Conservation (phyloP, 2,329 filamentous ascomycete species). For the Albifimbria verrucaria region DNA sequence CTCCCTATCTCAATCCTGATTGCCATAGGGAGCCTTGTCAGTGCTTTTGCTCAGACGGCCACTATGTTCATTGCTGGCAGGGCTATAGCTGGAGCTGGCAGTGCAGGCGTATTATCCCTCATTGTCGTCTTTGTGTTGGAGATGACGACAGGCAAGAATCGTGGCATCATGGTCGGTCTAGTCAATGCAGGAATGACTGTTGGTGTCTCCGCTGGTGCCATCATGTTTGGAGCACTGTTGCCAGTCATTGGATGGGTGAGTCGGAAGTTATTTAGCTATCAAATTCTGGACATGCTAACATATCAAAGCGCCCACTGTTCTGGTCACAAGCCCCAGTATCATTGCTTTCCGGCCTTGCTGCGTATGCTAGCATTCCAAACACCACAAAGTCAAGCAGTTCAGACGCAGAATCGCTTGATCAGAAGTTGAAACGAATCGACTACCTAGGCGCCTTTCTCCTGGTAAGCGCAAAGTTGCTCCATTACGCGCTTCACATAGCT, state of each 20-base stretch:
- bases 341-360: conserved; percentile 55
- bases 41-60: conserved; percentile 57
- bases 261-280: background rate
- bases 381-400: conserved; percentile 8
- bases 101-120: conserved; percentile 69
- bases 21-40: conserved; percentile 61
- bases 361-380: conserved; percentile 64
- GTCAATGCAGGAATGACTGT: conserved; percentile 71
- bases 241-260: conserved; percentile 67
- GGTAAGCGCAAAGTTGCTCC: conserved; percentile 36
- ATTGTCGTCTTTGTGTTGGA: conserved; percentile 76
- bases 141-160: conserved; percentile 60
- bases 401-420: conserved; percentile 27
- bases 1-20: conserved; percentile 57
- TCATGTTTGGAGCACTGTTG: conserved; percentile 64
- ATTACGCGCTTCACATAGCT: background rate
- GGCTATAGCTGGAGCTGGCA: conserved; percentile 64
- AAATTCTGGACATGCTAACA: background rate
- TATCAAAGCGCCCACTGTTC: conserved; percentile 64
- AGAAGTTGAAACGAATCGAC: conserved; percentile 66
- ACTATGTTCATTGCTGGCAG: conserved; percentile 65
- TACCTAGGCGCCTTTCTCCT: conserved; percentile 69
- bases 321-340: conserved; percentile 66
- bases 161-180: conserved; percentile 71
- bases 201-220: conserved; percentile 68